These are phyloP conservation scores for Eimeria necatrix DNA, from an alignment of 169 alveolate species.

Conservation along the genomic window DNA sequence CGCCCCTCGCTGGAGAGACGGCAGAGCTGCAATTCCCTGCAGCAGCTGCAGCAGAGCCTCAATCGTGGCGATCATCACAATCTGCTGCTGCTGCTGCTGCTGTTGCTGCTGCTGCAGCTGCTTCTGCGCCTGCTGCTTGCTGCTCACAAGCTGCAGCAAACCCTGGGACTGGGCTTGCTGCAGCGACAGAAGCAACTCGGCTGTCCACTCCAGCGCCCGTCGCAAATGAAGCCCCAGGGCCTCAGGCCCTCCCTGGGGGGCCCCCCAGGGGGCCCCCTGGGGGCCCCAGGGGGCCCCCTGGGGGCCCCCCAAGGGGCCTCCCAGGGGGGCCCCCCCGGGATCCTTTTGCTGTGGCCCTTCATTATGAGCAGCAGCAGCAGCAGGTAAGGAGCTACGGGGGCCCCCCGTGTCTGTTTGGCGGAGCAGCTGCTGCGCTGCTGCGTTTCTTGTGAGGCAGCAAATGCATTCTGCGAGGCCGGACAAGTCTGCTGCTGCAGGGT, in stretches of 20 bases:
- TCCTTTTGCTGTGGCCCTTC: not conserved
- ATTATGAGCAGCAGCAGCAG: not conserved
- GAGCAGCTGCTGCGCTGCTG: not conserved
- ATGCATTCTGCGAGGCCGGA: not conserved
- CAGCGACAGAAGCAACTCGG: not conserved
- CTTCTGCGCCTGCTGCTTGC: not conserved
- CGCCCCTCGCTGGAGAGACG: not conserved
- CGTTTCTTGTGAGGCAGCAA: not conserved
- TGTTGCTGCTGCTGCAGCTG: constrained; percentile 1
- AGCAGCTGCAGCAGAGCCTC: constrained; percentile 22
- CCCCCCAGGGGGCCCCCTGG: too few species aligned
- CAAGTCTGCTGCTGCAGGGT: constrained; percentile 20
- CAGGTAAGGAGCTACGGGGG: too few species aligned
- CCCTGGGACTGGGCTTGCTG: constrained; percentile 4
- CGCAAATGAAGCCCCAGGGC: not conserved
- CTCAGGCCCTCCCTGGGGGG: not conserved
- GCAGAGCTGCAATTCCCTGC: constrained; percentile 23
- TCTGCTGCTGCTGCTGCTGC: constrained; percentile 18
- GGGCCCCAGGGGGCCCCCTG: too few species aligned
- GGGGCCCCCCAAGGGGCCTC: too few species aligned
- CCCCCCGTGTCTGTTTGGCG: not conserved
- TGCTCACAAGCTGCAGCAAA: constrained; percentile 18
- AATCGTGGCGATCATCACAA: not conserved
- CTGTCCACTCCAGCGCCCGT: not conserved
- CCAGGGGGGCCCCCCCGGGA: too few species aligned